Evolutionary conservation across 2,329 filamentous ascomycete species (phyloP).

Genomic region (Erysiphe pisi): DNA sequence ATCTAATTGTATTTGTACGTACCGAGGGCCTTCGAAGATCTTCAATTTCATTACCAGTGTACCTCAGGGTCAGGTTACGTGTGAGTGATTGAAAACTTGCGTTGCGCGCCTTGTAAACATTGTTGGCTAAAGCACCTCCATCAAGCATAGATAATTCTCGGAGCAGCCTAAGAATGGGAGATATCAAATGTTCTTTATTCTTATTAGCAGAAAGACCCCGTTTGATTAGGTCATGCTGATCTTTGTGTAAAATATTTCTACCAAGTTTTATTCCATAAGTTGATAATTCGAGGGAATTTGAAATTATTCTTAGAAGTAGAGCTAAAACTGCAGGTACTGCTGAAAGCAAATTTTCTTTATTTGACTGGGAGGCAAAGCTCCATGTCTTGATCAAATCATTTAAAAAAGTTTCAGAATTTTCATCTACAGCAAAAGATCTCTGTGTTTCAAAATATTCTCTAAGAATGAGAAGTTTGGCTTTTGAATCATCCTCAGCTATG

Average conservation of each 20-base stretch:
- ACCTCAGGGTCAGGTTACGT: constrained; percentile 65
- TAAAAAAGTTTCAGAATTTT: constrained; percentile 55
- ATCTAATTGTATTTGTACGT: constrained; percentile 69
- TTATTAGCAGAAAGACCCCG: constrained; percentile 69
- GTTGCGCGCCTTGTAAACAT: constrained; percentile 66
- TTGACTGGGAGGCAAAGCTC: constrained; percentile 68
- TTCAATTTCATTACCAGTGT: constrained; percentile 49
- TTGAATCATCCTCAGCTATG: constrained; percentile 43
- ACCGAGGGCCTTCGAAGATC: constrained; percentile 64
- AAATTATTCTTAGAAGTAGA: constrained; percentile 67
- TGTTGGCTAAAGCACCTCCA: constrained; percentile 66
- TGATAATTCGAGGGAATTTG: constrained; percentile 60
- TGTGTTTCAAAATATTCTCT: constrained; percentile 55
- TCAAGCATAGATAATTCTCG: constrained; percentile 79
- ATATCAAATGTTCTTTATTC: constrained; percentile 77
- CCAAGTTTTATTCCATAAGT: constrained; percentile 67
- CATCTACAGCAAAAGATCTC: constrained; percentile 43
- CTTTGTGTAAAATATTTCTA: constrained; percentile 67
- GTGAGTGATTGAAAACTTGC: constrained; percentile 71
- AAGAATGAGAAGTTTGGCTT: constrained; percentile 49
- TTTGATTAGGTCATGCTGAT: constrained; percentile 69
- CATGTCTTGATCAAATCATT: constrained; percentile 77
- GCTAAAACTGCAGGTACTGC: constrained; percentile 71
- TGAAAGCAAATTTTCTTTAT: constrained; percentile 71
- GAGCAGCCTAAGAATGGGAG: constrained; percentile 73